These are phyloP conservation scores for Neospermospora avenae DNA, from an alignment of 2,329 filamentous ascomycete genomes.

Conservation along the genomic window DNA sequence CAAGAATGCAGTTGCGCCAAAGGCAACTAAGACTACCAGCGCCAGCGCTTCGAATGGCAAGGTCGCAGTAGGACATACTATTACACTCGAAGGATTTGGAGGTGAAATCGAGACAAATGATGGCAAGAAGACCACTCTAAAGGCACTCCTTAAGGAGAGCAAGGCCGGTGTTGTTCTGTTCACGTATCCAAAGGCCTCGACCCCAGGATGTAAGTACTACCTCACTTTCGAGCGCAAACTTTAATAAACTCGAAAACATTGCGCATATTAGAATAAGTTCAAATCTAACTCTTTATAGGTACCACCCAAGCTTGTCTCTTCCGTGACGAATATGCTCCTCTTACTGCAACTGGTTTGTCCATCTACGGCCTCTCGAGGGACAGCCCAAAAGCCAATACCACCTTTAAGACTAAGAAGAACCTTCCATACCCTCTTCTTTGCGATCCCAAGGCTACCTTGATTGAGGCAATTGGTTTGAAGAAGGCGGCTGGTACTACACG, in stretches of 20 bases:
- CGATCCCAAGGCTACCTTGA: conserved; percentile 71
- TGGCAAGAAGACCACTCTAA: conserved; percentile 73
- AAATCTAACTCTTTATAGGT: conserved; percentile 50
- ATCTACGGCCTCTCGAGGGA: conserved; percentile 91
- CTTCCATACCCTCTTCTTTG: conserved; percentile 87
- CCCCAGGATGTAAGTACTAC: conserved; percentile 79
- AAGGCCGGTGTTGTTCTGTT: conserved; percentile 86
- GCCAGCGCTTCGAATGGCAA: conserved; percentile 35
- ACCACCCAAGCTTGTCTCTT: conserved; percentile 92
- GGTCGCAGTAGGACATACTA: conserved; percentile 51
- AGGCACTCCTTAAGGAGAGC: conserved; percentile 78
- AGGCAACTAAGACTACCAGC: conserved; percentile 31
- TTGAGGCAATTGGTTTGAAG: conserved; percentile 83
- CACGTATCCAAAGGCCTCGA: conserved; percentile 93
- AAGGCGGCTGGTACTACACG: conserved; percentile 78
- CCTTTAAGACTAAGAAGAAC: conserved; percentile 87
- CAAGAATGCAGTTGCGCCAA: conserved; percentile 33
- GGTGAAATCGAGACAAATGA: conserved; percentile 82
- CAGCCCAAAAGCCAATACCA: conserved; percentile 85
- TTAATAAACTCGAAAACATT: background rate
- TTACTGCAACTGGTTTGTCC: conserved; percentile 74
- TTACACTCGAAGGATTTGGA: conserved; percentile 58
- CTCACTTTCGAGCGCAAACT: background rate
- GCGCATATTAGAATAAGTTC: background rate
- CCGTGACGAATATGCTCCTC: conserved; percentile 74